Percentiles rank a stretch among this genome's conserved stretches.
Evolutionary conservation across 1,284 basidiomycete species (phyloP).

Genomic region (Ustilago xerochloae): DNA sequence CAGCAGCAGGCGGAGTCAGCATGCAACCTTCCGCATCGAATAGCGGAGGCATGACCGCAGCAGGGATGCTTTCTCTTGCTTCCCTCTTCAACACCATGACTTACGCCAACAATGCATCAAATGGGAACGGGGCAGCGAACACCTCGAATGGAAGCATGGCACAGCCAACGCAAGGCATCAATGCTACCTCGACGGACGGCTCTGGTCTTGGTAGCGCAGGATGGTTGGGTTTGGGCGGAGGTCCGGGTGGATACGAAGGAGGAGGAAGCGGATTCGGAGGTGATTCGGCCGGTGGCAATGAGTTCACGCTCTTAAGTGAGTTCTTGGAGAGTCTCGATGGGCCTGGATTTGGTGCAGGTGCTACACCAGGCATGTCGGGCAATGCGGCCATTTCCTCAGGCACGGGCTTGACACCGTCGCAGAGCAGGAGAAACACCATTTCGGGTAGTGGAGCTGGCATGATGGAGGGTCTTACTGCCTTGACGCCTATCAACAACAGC

Average conservation of each 20-base stretch:
- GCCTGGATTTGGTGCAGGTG: slow-evolving; percentile 35
- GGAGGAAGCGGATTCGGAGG: slow-evolving; percentile 53
- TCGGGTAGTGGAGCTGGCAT: slow-evolving; percentile 9
- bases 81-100: slow-evolving; percentile 22
- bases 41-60: slow-evolving; percentile 7
- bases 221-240: slow-evolving; percentile 63
- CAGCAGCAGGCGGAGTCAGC: background rate
- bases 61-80: slow-evolving; percentile 33
- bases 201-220: slow-evolving; percentile 57
- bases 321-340: slow-evolving; percentile 65
- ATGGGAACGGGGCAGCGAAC: background rate
- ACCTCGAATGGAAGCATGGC: background rate
- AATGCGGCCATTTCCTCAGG: slow-evolving; percentile 14
- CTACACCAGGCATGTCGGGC: slow-evolving; percentile 24
- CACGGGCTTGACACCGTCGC: slow-evolving; percentile 22
- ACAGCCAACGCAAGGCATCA: background rate
- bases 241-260: slow-evolving; percentile 38
- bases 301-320: slow-evolving; percentile 62
- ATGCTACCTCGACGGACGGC: slow-evolving; percentile 5
- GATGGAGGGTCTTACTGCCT: slow-evolving; percentile 23
- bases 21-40: slow-evolving; percentile 20
- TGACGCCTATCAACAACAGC: slow-evolving; percentile 26
- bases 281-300: slow-evolving; percentile 61
- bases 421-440: slow-evolving; percentile 37
- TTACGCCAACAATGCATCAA: background rate